Evolutionary conservation across 2,329 filamentous ascomycete genomes (phyloP), one percentile per base, ranked within the genome.

Genomic region (Fusarium tupiense): DNA sequence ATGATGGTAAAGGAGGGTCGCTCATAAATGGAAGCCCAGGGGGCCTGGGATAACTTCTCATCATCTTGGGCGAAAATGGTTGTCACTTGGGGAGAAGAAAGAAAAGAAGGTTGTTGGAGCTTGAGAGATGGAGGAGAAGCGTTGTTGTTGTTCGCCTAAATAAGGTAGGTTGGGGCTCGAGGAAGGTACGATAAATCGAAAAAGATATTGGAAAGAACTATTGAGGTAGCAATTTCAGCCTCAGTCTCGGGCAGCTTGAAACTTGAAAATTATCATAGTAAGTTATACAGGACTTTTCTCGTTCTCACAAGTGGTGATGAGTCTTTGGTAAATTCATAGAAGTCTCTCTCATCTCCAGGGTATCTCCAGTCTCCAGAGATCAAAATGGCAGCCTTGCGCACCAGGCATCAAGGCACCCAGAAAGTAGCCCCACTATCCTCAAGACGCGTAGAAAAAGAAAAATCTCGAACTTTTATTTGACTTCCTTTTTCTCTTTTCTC

Each of bases 401-500:
- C 62, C 43, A 77, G 73, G 72, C 73, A 63, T 3, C 20, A 35
- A 71, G 72, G 72, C 72, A 72, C 31, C 37, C n/a, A 76, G 9
- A 49, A 49, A 22, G 4, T 3, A 3, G 74, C 76, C 77, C 77
- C 77, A 77, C 77, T 35, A 64, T 26, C 37, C n/a, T 35, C 46
- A 54, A 56, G 26, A 58, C 58, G 61, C 47, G 49, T 69, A 73
- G 35, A 78, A 76, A 76, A 77, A 31, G 67, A 76, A 64, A 41
- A 31, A 46, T 49, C 52, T 40, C 35, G 63, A 65, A 79, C 69
- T 72, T 67, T 66, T 69, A 57, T 53, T 43, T 46, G 7, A 29
- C 11, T 26, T 29, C 38, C 13, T 52, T 59, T 77, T 75, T 64
- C 64, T 69, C 66, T 71, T 74, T 77, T 76, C 66, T 72, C 74